Base-by-base conservation (phyloP, 2,329 filamentous ascomycete genomes). In the Pseudocercospora pini-densiflorae region DNA sequence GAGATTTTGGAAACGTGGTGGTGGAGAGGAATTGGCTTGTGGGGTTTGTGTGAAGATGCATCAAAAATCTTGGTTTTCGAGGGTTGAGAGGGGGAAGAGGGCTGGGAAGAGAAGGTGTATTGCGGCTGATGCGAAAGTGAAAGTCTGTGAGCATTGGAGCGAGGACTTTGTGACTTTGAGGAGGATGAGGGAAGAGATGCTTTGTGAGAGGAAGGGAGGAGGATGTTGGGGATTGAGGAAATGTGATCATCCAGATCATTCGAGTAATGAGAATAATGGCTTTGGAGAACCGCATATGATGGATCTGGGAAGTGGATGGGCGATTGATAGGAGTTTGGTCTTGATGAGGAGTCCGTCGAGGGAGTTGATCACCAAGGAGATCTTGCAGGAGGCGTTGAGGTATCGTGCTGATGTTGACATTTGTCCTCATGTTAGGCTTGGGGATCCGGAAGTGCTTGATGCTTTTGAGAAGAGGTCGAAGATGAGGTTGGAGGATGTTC, bases 361-460 rank as follows among this genome's bases (percentile, higher is more conserved):
- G 54, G 40, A 62, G 5, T 24, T 40, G n/a, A 31, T 62, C 14
- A 62, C 51, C 4, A 33, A 29, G 10, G 31, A 29, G 19, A 21
- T 59, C n/a, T 7, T 59, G 31, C 23, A 23, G n/a, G 12, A 43
- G 19, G 12, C 33, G 31, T 45, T 45, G n/a, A 40, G 40, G 12
- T 43, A 24, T n/a, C 29, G 55, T 27, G 55, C 55, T 6, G 19
- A 54, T 3, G n/a, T 66, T 14, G n/a, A 21, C 6, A 59, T 66
- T 10, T 66, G 64, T 54, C 33, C n/a, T 23, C 64, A 62, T 53
- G 29, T 66, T 14, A 31, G 24, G 12, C 27, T 60, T 8, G 55
- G 54, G 1, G 54, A 60, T 45, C 19, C 49, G n/a, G 47, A 24
- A 2, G 45, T 63, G 27, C 12, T 60, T 4, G 19, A 23, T 12